Percentiles rank a stretch among this genome's conserved stretches.
Evolutionary conservation across 257 asterid genomes (phyloP).

Genomic region (Osmanthus fragrans): DNA sequence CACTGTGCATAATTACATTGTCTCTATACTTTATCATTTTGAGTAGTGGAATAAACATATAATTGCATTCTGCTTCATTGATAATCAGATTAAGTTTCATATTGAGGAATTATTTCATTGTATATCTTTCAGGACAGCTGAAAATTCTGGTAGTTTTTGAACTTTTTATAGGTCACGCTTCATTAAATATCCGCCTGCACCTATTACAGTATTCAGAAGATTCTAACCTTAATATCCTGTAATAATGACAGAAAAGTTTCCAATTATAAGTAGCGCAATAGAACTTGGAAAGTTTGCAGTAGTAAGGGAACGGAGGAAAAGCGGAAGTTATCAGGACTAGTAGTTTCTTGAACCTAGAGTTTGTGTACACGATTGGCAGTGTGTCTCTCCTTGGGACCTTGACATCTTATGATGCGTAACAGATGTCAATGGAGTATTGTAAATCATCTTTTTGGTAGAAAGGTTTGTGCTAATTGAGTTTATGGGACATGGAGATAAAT

Average conservation of each 20-base stretch:
- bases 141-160: too few species aligned
- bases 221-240: neutral
- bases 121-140: neutral
- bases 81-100: neutral
- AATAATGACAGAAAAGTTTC: neutral
- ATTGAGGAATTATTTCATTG: neutral
- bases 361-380: neutral
- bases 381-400: neutral
- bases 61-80: neutral
- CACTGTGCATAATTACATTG: neutral
- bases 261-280: neutral
- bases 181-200: neutral
- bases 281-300: neutral
- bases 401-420: neutral
- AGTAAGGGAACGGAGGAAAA: neutral
- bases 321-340: neutral
- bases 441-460: neutral
- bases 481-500: neutral
- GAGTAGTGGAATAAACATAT: neutral
- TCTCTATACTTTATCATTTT: neutral
- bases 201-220: neutral
- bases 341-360: neutral
- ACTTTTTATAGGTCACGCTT: neutral
- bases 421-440: neutral
- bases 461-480: neutral